Conservation (phyloP, 108 stramenopile species). For the Cyclotella distinguenda region DNA sequence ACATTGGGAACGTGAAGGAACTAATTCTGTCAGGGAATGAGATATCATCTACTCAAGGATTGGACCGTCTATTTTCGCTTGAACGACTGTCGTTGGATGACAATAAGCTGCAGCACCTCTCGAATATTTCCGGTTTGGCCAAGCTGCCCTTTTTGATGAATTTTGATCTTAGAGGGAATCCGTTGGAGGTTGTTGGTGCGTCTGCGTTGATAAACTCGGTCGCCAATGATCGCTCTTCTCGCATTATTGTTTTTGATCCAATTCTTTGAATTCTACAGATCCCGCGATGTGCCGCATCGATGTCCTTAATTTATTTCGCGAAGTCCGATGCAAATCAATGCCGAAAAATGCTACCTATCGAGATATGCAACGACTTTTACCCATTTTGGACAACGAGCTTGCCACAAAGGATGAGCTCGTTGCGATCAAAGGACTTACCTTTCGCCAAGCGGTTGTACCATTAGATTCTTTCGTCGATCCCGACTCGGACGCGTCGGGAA, state of each 20-base stretch:
- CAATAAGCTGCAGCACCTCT: slow-evolving; percentile 63
- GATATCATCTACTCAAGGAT: slow-evolving; percentile 46
- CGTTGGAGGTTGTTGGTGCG: slow-evolving; percentile 47
- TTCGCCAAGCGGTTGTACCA: slow-evolving; percentile 37
- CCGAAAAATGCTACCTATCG: slow-evolving; percentile 56
- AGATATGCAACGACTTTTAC: slow-evolving; percentile 52
- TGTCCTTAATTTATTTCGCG: slow-evolving; percentile 61
- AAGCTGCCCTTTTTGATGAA: slow-evolving; percentile 66
- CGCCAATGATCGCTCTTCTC: neutral
- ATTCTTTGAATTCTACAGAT: neutral
- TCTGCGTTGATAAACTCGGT: neutral
- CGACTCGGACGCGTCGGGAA: neutral
- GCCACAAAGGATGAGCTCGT: slow-evolving; percentile 58
- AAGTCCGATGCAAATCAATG: slow-evolving; percentile 41
- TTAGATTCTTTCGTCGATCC: slow-evolving; percentile 2
- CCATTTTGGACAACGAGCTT: slow-evolving; percentile 51
- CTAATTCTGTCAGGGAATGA: slow-evolving; percentile 67
- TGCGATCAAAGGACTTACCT: slow-evolving; percentile 51
- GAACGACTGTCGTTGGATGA: slow-evolving; percentile 59
- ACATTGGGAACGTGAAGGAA: slow-evolving; percentile 64
- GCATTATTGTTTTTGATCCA: too few relatives aligned
- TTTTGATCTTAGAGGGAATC: slow-evolving; percentile 63
- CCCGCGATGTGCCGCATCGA: slow-evolving; percentile 45
- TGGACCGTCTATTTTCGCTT: slow-evolving; percentile 73
- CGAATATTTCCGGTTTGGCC: slow-evolving; percentile 56